Evolutionary conservation across 2,329 filamentous ascomycete genomes (phyloP), one percentile per base, ranked within the genome.

Genomic region (Colletotrichum noveboracense): DNA sequence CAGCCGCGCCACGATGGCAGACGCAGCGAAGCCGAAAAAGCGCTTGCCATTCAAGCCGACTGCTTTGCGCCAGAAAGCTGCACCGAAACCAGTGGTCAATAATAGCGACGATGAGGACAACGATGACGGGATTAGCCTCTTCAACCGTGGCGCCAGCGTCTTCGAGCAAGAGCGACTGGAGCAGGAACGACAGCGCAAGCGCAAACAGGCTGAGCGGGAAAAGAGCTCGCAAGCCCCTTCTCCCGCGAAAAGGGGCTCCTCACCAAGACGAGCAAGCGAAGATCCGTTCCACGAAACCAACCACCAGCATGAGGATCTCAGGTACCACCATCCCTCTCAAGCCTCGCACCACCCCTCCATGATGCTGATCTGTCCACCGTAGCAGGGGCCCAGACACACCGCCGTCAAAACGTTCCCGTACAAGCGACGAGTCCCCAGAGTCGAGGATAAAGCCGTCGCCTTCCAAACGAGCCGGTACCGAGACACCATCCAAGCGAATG

Each of bases 11-110:
- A 65, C 21, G n/a, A 76, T 76, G 74, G 74, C 76, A 21, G 75
- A 77, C 34, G 70, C 74, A 48, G 74, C 64, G 6, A 76, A 74
- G 32, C 75, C 75, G 77, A 83, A 83, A 71, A 86, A 86, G 79
- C 85, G 84, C 75, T 85, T 89, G 2, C 88, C 88, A 1, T 89
- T 89, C 81, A 89, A 89, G 76, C 87, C 87, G 14, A 89, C 88
- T 3, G 87, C 84, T 24, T 80, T 86, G 77, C 86, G 84, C 61
- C 82, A 80, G 52, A 80, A 80, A 58, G 79, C 81, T 3, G 78
- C 77, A 28, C 80, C 84, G 3, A 81, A 79, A n/a, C 71, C 80
- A 18, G 75, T 78, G 21, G 72, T 68, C 61, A 66, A 70, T 62
- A 68, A 36, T 43, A 34, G 68, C 9, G 77, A 80, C 1, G 77